These are phyloP conservation scores for Pythium insidiosum DNA, from an alignment of 352 stramenopile species.

Conservation along the genomic window DNA sequence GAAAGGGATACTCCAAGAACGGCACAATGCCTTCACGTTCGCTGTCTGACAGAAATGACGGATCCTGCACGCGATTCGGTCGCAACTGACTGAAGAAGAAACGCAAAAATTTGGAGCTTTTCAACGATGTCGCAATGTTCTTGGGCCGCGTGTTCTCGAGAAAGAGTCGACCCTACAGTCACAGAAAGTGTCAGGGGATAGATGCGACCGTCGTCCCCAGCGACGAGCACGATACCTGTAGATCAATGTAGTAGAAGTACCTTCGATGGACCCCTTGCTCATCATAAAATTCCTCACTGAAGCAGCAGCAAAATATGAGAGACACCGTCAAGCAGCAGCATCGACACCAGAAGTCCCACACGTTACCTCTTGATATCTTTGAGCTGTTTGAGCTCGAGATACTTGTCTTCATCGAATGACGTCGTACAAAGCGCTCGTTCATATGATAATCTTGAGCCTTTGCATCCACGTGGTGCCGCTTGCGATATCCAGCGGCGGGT, in stretches of 20 bases:
- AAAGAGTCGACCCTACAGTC: slow-evolving; percentile 72
- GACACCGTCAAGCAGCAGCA: not conserved
- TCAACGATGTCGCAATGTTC: slow-evolving; percentile 80
- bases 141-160: slow-evolving; percentile 75
- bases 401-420: slow-evolving; percentile 42
- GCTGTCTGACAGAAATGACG: not conserved
- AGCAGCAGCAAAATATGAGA: not conserved
- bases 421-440: slow-evolving; percentile 1
- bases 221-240: slow-evolving; percentile 29
- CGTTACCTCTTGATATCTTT: slow-evolving; percentile 77
- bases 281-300: slow-evolving; percentile 73
- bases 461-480: too few relatives aligned
- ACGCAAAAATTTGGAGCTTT: slow-evolving; percentile 71
- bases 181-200: too few relatives aligned
- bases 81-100: slow-evolving; percentile 78
- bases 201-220: not conserved
- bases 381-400: slow-evolving; percentile 68
- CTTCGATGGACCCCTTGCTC: slow-evolving; percentile 37
- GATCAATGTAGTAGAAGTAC: slow-evolving; percentile 84
- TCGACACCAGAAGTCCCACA: not conserved
- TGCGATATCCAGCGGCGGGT: too few relatives aligned
- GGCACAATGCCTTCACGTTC: slow-evolving; percentile 13
- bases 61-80: slow-evolving; percentile 15
- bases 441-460: too few relatives aligned
- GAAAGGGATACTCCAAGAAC: slow-evolving; percentile 65